Evolutionary conservation across 2,329 filamentous ascomycete species (phyloP), one percentile per base, ranked within the genome.

Genomic region (Truncatella angustata): DNA sequence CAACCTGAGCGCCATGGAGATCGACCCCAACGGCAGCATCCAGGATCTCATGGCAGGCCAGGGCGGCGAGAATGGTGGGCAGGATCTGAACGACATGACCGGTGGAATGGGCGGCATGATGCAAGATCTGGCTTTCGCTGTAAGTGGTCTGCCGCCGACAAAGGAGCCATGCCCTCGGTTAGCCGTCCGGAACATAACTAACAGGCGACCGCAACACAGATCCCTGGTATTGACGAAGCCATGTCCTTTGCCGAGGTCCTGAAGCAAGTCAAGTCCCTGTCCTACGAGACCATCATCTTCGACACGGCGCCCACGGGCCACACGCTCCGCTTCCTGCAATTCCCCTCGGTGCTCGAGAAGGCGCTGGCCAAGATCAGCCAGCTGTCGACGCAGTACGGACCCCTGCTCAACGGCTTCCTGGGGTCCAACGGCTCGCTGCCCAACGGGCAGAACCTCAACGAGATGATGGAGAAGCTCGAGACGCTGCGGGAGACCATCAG

Each of bases 221-320:
- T 99, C 57, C 94, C 94, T 16, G 94, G 94, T 74, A 96, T 99
- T 57, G 94, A 99, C 70, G 94, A 99, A 74, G 94, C 94, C 71
- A 99, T 99, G 94, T 97, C 92, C 52, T 99, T 99, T 68, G 94
- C 94, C 70, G 94, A 99, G 77, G 94, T 99, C 58, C 82, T 99
- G 66, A 99, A 99, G 75, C 94, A 99, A 74, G 94, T 99, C 76
- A 97, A 97, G 76, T 96, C 91, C 36, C 88, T 97, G 68, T 96
- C 91, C 46, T 99, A 99, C 82, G 94, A 97, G 72, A 91, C 93
- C 66, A 97, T 99, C 75, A 90, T 99, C 72, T 99, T 99, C 82
- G 94, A 99, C 73, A 99, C 94, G 30, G 94, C 94, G 3, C 94
- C 94, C 14, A 99, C 94, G 14, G 94, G 94, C 61, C 94, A 99